Evolutionary conservation across 169 alveolate genomes (phyloP).

Genomic region (Plasmodium ovale): DNA sequence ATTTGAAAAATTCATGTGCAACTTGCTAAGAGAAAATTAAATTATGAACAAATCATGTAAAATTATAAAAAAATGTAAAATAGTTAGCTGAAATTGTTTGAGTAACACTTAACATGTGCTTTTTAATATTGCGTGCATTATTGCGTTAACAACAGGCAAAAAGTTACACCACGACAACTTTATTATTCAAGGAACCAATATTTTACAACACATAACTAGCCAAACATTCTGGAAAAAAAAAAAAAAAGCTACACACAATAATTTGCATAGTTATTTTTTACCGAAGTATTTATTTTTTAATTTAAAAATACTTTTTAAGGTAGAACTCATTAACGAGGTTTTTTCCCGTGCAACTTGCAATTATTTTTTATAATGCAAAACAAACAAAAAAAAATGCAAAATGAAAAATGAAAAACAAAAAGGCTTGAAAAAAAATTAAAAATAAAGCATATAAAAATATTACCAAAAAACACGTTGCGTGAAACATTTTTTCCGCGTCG

Average conservation of each 20-base stretch:
- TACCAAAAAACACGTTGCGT: too few relatives aligned
- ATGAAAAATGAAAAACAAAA: too few relatives aligned
- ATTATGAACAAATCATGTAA: slow-evolving; percentile 3
- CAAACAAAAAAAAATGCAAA: not conserved
- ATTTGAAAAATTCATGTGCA: slow-evolving; percentile 13
- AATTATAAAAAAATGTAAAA: not conserved
- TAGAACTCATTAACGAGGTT: not conserved
- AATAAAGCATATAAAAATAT: not conserved
- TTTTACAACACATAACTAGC: slow-evolving; percentile 54
- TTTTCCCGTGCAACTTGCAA: not conserved
- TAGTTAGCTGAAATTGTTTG: not conserved
- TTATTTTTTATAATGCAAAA: not conserved
- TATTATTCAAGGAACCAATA: not conserved
- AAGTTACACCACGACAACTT: not conserved
- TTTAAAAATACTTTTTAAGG: not conserved
- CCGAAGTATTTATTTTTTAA: not conserved
- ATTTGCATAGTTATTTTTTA: too few relatives aligned
- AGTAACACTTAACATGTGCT: not conserved
- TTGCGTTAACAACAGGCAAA: slow-evolving; percentile 10
- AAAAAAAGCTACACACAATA: too few relatives aligned
- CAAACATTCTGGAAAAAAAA: slow-evolving; percentile 23
- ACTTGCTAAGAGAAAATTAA: not conserved
- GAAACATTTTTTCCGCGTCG: not conserved
- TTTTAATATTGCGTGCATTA: slow-evolving; percentile 29
- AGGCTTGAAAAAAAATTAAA: too few relatives aligned